Conservation (phyloP, 192 early-diverging fungal species). For the Linnemannia schmuckeri region DNA sequence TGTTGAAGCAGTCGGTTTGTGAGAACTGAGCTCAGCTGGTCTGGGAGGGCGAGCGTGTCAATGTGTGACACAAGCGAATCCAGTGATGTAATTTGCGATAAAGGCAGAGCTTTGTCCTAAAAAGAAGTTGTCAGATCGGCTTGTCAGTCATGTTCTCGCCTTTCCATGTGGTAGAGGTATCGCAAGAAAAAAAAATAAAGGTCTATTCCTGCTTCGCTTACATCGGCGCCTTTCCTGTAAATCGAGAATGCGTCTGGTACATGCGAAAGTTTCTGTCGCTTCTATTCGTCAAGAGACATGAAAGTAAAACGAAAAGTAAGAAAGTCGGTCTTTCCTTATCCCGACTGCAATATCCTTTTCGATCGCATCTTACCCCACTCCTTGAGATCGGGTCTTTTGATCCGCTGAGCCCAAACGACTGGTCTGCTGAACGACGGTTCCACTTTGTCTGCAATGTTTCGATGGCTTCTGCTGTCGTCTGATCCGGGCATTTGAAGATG, state of each 20-base stretch:
- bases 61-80: conserved; percentile 60
- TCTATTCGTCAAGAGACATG: conserved; percentile 24
- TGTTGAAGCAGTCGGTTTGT: conserved; percentile 66
- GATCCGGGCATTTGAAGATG: conserved; percentile 63
- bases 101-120: conserved; percentile 45
- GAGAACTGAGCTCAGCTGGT: conserved; percentile 60
- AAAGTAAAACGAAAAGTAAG: background rate
- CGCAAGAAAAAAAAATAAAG: background rate
- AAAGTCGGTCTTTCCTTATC: background rate
- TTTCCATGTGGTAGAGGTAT: background rate
- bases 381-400: conserved; percentile 40
- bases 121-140: background rate
- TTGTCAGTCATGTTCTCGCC: background rate
- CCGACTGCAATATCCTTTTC: background rate
- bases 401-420: conserved; percentile 8
- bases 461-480: conserved; percentile 32
- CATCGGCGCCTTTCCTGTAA: conserved; percentile 44
- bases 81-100: conserved; percentile 58
- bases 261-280: conserved; percentile 59
- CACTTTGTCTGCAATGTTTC: conserved; percentile 54
- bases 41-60: conserved; percentile 61
- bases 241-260: conserved; percentile 50
- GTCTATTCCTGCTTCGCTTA: conserved; percentile 3
- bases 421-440: conserved; percentile 16
- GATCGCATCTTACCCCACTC: conserved; percentile 15